Evolutionary conservation across 345 rosid species (phyloP).

Genomic region (Nephelium lappaceum): DNA sequence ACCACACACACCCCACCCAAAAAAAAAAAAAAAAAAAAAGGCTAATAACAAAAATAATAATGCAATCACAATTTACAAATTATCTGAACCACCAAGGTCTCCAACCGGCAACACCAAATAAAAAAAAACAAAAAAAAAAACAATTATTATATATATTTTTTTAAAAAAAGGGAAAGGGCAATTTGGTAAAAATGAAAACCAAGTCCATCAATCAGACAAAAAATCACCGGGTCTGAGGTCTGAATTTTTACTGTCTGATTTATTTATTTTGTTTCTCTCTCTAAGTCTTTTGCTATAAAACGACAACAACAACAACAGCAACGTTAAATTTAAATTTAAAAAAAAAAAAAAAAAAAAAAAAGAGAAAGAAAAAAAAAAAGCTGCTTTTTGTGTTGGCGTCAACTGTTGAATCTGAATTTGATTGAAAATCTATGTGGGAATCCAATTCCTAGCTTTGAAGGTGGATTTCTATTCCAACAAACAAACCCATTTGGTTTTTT

Average conservation of each 20-base stretch:
- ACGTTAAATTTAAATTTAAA: background rate
- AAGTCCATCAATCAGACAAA: conserved; percentile 11
- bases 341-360: background rate
- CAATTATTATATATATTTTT: background rate
- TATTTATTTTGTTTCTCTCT: background rate
- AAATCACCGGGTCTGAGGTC: conserved; percentile 22
- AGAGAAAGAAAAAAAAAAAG: background rate
- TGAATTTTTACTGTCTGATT: conserved; percentile 15
- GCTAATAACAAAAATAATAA: no score
- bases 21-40: background rate
- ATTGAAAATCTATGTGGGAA: conserved; percentile 28
- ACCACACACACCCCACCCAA: no score
- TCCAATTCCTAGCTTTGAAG: conserved; percentile 44
- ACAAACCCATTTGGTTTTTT: conserved; percentile 25
- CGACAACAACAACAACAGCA: background rate
- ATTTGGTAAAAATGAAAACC: conserved; percentile 13
- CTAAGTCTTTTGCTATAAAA: background rate
- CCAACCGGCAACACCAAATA: background rate
- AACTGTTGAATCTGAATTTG: conserved; percentile 33
- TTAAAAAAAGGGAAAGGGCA: conserved; percentile 14
- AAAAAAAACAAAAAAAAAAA: background rate
- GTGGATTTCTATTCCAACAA: conserved; percentile 30
- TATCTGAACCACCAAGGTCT: no score
- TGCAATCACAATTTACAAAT: no score
- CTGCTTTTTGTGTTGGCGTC: conserved; percentile 23